Percentiles rank a stretch among this genome's conserved stretches.
These are phyloP conservation scores for Phaseolus lunatus DNA, from an alignment of 306 rosid genomes.

Conservation along the genomic window DNA sequence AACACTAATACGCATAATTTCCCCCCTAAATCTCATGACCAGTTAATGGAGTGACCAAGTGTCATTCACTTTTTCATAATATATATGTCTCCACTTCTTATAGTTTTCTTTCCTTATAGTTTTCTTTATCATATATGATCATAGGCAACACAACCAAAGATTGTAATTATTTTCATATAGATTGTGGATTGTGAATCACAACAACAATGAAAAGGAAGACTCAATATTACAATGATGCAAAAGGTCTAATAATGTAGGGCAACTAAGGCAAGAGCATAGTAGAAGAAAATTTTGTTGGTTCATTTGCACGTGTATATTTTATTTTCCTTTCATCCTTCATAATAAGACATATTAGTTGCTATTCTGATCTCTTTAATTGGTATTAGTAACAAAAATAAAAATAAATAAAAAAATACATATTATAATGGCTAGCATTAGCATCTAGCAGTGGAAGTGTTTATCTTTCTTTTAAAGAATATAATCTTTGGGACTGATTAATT, in stretches of 20 bases:
- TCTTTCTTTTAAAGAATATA: constrained; percentile 13
- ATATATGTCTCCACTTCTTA: too few relatives aligned
- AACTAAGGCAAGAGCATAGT: not conserved
- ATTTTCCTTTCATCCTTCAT: not conserved
- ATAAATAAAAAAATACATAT: not conserved
- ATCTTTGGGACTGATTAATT: not conserved
- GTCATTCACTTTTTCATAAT: too few relatives aligned
- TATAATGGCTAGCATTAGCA: constrained; percentile 8
- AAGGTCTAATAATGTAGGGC: too few relatives aligned
- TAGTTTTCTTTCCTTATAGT: too few relatives aligned
- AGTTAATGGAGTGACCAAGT: too few relatives aligned
- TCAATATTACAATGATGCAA: too few relatives aligned
- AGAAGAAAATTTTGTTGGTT: not conserved
- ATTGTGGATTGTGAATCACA: too few relatives aligned
- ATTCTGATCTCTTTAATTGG: constrained; percentile 10
- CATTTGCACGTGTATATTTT: constrained; percentile 7
- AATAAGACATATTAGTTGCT: constrained; percentile 7
- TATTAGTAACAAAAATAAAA: not conserved
- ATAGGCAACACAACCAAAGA: too few relatives aligned
- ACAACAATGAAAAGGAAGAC: too few relatives aligned
- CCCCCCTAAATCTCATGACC: too few relatives aligned
- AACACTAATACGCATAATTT: too few relatives aligned
- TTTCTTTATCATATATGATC: too few relatives aligned
- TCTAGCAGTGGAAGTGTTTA: constrained; percentile 4
- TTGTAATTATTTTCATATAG: not conserved